Base-by-base conservation (phyloP, 2,329 filamentous ascomycete species). In the Verticillium nonalfalfae region DNA sequence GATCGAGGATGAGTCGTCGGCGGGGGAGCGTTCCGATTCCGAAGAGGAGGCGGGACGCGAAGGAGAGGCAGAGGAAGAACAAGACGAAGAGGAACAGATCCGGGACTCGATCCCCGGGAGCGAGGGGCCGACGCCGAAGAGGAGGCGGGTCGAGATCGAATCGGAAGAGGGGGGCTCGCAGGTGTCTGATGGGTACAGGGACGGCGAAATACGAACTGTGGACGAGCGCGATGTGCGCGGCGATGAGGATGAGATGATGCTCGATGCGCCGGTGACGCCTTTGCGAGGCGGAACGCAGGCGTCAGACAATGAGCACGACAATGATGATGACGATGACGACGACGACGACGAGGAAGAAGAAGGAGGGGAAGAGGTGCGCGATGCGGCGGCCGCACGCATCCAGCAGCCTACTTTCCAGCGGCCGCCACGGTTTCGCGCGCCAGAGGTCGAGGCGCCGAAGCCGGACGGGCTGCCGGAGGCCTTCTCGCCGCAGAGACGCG, bases 371-470 rank as follows among this genome's bases (percentile, higher is more conserved):
- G 55, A 38, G 14, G 63, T 66, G 14, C 68, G 65, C 21, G 66
- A 69, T 21, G 56, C 60, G 54, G 63, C 62, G 21, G 15, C 2
- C 2, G 15, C 60, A 1, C 55, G 54, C 21, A 14, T 64, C 21
- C 69, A 70, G 14, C 75, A 78, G 57, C 77, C 77, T 2, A 72
- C 72, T 0, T 78, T 79, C 60, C 73, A 66, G 2, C 65, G 71
- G 0, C 71, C 76, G 2, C 77, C 77, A 10, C 75, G 76, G 26
- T 79, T 79, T 68, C 78, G 76, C 58, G 58, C 62, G 2, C 50
- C 67, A 0, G 73, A 73, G 33, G 31, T 60, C 0, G 72, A 70
- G 38, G 18, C 36, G 6, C n/a, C 55, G 15, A 62, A 7, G 26
- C 61, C 13, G 62, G 69, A 35, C 66, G 68, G 7, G 62, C 71